These are phyloP conservation scores for Serendipita sp. DNA, from an alignment of 768 basidiomycete genomes.

Conservation along the genomic window DNA sequence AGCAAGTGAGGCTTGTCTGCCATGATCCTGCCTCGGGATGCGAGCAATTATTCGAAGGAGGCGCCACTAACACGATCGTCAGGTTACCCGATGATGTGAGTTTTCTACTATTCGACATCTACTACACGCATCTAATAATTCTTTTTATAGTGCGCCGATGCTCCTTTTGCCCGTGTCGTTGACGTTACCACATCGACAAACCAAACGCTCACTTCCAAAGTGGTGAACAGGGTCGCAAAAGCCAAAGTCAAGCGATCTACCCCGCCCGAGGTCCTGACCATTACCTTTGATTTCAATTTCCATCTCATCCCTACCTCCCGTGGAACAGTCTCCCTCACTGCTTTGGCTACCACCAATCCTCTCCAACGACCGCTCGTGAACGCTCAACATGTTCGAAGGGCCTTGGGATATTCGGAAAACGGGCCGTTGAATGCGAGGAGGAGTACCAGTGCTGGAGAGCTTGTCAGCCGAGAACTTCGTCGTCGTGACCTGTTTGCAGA, in stretches of 20 bases:
- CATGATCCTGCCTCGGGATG: not conserved
- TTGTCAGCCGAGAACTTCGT: not conserved
- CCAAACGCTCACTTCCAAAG: not conserved
- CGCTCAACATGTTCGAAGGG: not conserved
- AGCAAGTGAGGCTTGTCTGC: not conserved
- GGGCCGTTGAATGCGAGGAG: not conserved
- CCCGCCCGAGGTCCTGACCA: not conserved
- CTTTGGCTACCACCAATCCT: conserved; percentile 2
- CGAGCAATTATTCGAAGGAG: not conserved
- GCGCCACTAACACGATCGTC: not conserved
- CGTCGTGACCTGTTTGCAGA: not conserved
- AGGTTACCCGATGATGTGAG: not conserved
- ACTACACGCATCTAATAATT: not conserved
- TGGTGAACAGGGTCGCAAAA: not conserved
- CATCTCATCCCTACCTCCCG: conserved; percentile 1
- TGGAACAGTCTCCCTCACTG: conserved; percentile 1
- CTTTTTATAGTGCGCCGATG: not conserved
- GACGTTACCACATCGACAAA: not conserved
- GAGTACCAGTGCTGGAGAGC: not conserved
- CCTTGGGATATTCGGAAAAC: not conserved
- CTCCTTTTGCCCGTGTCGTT: conserved; percentile 4
- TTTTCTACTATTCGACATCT: not conserved
- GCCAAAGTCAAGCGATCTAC: not conserved
- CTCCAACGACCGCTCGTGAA: not conserved
- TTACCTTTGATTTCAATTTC: not conserved